Evolutionary conservation across 1,284 basidiomycete genomes (phyloP), one percentile per base, ranked within the genome.

Genomic region (Rhodotorula sp.): DNA sequence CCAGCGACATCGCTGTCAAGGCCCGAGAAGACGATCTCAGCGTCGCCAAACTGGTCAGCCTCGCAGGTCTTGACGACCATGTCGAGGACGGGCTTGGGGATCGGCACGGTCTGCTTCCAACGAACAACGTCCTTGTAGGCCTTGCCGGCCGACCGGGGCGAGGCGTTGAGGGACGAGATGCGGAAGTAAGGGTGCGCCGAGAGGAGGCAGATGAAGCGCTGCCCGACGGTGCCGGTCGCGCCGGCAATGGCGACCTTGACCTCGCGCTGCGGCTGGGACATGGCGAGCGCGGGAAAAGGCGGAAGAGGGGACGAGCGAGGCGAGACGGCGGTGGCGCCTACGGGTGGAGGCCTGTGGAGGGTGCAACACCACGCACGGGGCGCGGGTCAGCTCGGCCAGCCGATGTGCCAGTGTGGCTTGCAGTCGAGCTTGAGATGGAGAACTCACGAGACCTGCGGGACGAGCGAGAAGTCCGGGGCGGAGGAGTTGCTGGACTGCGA

Each of bases 1-100:
- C 94, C 94, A 39, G 97, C 96, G 36, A 91, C 94, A 80, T 95
- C 93, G 56, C 91, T 89, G 83, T 99, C 96, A 70, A 99, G 84
- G 22, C 97, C 97, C 2, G 93, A 97, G 82, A 99, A 99, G 57
- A 99, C 88, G 71, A 99, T 86, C 17, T 88, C 87, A 81, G 96
- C 99, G 36, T 91, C 90, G 56, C 82, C 81, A 81, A 98, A 98
- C 69, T 88, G 83, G 70, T 89, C 86, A 15, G 93, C 88, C 67
- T 84, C 84, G 84, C 97, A 99, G 75, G 91, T 89, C 67, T 87
- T 82, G 4, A 99, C 90, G 68, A 89, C 79, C 82, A 94, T 85
- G 57, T 90, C 87, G 62, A 86, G 84, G 34, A 91, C 90, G 34
- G 79, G 77, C 44, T 83, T 76, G 0, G 96, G 96, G 68, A 99